A percentile compares a stretch with the other conserved stretches of the same genome.
Conservation (phyloP, 129 eudicot species). For the Flaveria ramosissima region DNA sequence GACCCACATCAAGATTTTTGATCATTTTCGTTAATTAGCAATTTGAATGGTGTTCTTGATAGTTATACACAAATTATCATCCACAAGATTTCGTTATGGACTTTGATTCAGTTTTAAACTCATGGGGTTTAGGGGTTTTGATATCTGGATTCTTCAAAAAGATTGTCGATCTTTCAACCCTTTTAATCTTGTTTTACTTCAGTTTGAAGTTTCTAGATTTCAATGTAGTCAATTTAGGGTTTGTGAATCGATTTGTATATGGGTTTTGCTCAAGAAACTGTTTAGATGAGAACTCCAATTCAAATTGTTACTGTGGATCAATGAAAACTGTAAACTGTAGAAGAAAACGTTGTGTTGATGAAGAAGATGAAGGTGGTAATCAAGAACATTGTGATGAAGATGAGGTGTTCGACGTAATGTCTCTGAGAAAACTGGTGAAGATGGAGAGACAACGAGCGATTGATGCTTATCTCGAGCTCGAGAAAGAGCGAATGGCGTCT, state of each 20-base stretch:
- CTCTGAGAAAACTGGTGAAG: constrained; percentile 62
- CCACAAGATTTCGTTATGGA: constrained; percentile 46
- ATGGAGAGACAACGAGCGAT: constrained; percentile 54
- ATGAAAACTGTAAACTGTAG: constrained; percentile 13
- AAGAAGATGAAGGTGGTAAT: constrained; percentile 30
- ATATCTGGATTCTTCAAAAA: constrained; percentile 47
- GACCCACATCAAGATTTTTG: constrained; percentile 15
- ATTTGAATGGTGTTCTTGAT: constrained; percentile 5
- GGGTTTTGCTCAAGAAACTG: constrained; percentile 41
- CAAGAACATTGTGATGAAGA: constrained; percentile 43
- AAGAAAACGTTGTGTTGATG: background rate
- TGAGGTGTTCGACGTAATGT: constrained; percentile 45
- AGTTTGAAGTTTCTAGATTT: constrained; percentile 48
- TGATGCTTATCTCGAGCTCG: constrained; percentile 60
- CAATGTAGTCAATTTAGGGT: constrained; percentile 29
- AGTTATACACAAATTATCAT: background rate
- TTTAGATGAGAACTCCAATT: constrained; percentile 31
- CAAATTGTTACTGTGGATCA: constrained; percentile 37
- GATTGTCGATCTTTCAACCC: constrained; percentile 34
- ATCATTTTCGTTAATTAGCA: constrained; percentile 2
- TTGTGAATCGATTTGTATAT: constrained; percentile 28
- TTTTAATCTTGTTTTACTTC: constrained; percentile 48
- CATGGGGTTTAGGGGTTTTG: constrained; percentile 40
- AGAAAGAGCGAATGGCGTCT: constrained; percentile 79
- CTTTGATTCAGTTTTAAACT: constrained; percentile 38